These are phyloP conservation scores for Phaeosphaeria sp. DNA, from an alignment of 2,329 filamentous ascomycete genomes.

Conservation along the genomic window DNA sequence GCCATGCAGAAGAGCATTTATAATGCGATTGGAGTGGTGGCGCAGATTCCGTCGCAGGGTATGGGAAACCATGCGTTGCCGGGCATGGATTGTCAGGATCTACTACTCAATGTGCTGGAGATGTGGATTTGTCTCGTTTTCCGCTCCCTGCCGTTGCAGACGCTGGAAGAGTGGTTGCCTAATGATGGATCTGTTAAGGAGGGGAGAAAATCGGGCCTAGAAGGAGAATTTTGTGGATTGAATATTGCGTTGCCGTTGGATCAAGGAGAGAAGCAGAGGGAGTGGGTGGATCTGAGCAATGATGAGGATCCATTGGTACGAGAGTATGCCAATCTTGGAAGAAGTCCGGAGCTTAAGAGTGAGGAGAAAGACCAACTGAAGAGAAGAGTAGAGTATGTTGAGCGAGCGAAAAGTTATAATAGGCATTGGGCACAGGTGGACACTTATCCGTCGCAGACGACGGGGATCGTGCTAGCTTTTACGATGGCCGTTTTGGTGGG, in stretches of 20 bases:
- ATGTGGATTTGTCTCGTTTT: conserved; percentile 47
- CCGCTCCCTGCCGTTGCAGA: conserved; percentile 25
- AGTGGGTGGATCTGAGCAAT: conserved; percentile 31
- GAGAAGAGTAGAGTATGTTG: background rate
- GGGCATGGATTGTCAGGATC: conserved; percentile 32
- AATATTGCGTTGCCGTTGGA: conserved; percentile 43
- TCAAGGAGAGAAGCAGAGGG: conserved; percentile 25
- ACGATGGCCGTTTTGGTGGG: background rate
- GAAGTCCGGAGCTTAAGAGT: background rate
- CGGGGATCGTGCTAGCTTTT: background rate
- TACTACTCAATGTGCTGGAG: conserved; percentile 43
- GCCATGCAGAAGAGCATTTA: conserved; percentile 37
- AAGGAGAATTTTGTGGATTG: conserved; percentile 29
- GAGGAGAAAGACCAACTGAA: conserved; percentile 4
- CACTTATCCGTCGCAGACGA: background rate
- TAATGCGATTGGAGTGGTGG: conserved; percentile 36
- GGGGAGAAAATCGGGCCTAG: conserved; percentile 12
- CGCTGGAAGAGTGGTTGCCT: conserved; percentile 32
- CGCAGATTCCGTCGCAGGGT: conserved; percentile 16
- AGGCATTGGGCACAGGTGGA: background rate
- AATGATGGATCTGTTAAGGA: conserved; percentile 1
- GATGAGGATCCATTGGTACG: conserved; percentile 28
- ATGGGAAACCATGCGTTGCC: conserved; percentile 19
- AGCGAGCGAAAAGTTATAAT: conserved; percentile 4
- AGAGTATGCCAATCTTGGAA: conserved; percentile 20